Evolutionary conservation across 345 rosid species (phyloP), one percentile per base, ranked within the genome.

Genomic region (Aquilaria yunnanensis): DNA sequence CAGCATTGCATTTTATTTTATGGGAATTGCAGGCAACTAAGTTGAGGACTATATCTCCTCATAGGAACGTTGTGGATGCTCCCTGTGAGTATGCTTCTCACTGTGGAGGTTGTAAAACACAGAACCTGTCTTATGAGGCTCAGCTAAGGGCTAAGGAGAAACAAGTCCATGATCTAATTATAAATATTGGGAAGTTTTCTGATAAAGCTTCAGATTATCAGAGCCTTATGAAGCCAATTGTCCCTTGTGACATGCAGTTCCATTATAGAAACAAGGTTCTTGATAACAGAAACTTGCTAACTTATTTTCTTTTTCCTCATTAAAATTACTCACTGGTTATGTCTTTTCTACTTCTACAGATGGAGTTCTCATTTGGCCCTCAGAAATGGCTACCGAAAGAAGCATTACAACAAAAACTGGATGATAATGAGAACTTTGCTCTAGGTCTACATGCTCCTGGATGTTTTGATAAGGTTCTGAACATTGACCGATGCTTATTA

Each of bases 391-490:
- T 86, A 60, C 96, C 98, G 2, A 65, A 43, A 72, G 92, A 87
- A 72, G 54, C 63, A 66, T 59, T 84, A 51, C 73, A 75, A 47
- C 83, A 93, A 78, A 83, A 57, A 59, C 70, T 74, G 34, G 86
- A 84, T 67, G 85, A 80, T 60, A 64, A 58, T 30, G 73, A 70
- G 67, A 80, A 73, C 63, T 83, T 79, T 71, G 94, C 96, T 0
- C 54, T 93, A 66, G 96, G 98, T 60, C 77, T 93, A 47, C 97
- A 90, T 71, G 98, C 90, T 50, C 92, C 97, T 63, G 98, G 94
- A 41, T 89, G 73, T 67, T 93, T 93, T 49, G 96, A 90, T 71
- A 93, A 88, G 83, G 93, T 93, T 70, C 73, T 90, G 33, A 79
- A 93, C 67, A 77, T 93, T 12, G 76, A 84, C 61, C 84, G 79